Conservation (phyloP, 2,329 filamentous ascomycete species). For the Blumeria hordei region DNA sequence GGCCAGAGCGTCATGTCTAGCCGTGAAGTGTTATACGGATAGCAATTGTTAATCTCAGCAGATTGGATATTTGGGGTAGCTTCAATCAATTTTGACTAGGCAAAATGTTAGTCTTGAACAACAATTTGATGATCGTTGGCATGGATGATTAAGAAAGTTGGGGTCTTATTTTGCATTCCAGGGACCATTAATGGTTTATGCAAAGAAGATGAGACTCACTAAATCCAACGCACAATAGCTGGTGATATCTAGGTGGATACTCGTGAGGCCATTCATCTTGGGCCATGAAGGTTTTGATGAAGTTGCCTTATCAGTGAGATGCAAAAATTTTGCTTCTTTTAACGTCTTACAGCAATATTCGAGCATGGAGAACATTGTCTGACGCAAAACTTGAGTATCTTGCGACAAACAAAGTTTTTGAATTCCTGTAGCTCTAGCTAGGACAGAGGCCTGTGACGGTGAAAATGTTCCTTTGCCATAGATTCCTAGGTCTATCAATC, state of each 20-base stretch:
- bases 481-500: no score
- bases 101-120: no score
- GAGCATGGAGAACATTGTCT: conserved; percentile 4
- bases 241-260: conserved; percentile 3
- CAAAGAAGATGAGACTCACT: conserved; percentile 4
- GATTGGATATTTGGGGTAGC: conserved; percentile 7
- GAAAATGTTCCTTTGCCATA: no score
- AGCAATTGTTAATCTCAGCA: conserved; percentile 6
- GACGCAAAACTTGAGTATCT: conserved; percentile 6
- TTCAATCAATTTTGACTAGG: conserved; percentile 6
- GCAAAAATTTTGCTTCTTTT: conserved; percentile 6
- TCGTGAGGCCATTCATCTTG: conserved; percentile 6
- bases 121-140: no score
- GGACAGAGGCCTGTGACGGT: no score
- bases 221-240: conserved; percentile 4
- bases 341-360: conserved; percentile 6
- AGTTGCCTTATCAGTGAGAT: conserved; percentile 1
- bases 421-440: conserved; percentile 8
- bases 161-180: not conserved
- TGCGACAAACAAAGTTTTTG: conserved; percentile 5
- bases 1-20: conserved; percentile 6
- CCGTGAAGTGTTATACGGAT: not conserved
- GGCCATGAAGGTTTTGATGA: conserved; percentile 4
- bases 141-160: conserved; percentile 1
- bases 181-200: not conserved